phyloP scores from a whole-genome alignment of 108 stramenopile species.

The Stephanodiscus triporus region DNA sequence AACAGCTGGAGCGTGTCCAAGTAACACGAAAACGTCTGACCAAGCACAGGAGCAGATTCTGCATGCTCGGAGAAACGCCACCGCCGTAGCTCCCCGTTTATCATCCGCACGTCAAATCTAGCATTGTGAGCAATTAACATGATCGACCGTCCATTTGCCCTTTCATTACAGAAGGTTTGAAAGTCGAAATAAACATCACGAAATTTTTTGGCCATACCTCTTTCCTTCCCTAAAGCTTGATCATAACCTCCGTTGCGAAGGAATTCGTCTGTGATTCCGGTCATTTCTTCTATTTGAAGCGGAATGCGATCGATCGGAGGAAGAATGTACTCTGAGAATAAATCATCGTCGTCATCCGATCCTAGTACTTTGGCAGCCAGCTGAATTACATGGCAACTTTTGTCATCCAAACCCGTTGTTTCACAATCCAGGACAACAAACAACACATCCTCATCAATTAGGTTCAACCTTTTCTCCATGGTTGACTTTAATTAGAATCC shows the following conservation, averaged over 20 bases:
- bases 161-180: conserved; percentile 29
- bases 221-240: conserved; percentile 4
- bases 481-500: neutral
- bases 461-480: conserved; percentile 2
- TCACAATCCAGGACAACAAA: conserved; percentile 44
- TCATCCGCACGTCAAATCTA: conserved; percentile 37
- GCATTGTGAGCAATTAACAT: conserved; percentile 38
- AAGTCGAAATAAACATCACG: conserved; percentile 26
- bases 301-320: conserved; percentile 39
- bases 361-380: conserved; percentile 44
- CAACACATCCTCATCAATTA: conserved; percentile 23
- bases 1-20: conserved; percentile 39
- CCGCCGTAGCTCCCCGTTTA: conserved; percentile 37
- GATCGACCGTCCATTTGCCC: conserved; percentile 14
- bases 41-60: conserved; percentile 7
- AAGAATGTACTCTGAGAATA: conserved; percentile 47
- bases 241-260: conserved; percentile 35
- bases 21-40: conserved; percentile 28
- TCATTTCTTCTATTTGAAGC: conserved; percentile 28
- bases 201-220: conserved; percentile 23
- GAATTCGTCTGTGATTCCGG: conserved; percentile 40
- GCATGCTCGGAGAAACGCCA: conserved; percentile 13
- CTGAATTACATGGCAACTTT: conserved; percentile 42
- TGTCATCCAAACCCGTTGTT: conserved; percentile 30
- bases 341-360: conserved; percentile 24